phyloP scores from a whole-genome alignment of 345 rosid species.

The Noccaea bulbosa region DNA sequence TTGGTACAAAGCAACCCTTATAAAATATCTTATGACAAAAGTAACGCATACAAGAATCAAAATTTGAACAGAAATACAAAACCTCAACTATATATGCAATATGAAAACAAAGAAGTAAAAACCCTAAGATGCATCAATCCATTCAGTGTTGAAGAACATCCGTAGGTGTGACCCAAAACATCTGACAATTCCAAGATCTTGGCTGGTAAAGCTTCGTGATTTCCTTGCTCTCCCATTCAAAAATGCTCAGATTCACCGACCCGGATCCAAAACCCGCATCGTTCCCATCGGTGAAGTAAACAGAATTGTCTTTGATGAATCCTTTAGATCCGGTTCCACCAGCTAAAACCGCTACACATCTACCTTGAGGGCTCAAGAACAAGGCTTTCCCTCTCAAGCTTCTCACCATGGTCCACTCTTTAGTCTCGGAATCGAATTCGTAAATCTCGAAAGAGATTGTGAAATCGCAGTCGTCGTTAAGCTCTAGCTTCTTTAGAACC shows the following conservation, averaged over 20 bases:
- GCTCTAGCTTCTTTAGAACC: slow-evolving; percentile 34
- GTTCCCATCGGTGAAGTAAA: slow-evolving; percentile 28
- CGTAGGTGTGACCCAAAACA: slow-evolving; percentile 38
- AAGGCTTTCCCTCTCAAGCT: slow-evolving; percentile 33
- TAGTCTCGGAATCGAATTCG: slow-evolving; percentile 16
- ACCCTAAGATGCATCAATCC: background rate
- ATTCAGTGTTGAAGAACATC: slow-evolving; percentile 1
- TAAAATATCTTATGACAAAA: background rate
- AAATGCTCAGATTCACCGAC: slow-evolving; percentile 25
- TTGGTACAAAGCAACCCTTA: background rate
- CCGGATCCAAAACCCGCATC: background rate
- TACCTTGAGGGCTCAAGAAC: slow-evolving; percentile 32
- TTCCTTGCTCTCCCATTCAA: slow-evolving; percentile 33
- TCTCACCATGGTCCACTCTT: slow-evolving; percentile 27
- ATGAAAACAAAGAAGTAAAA: background rate
- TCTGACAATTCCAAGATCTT: slow-evolving; percentile 28
- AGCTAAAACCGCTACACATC: slow-evolving; percentile 23
- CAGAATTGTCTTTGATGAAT: slow-evolving; percentile 16
- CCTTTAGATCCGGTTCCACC: background rate
- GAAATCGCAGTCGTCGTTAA: slow-evolving; percentile 36
- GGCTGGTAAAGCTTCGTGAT: slow-evolving; percentile 12
- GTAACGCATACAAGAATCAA: slow-evolving; percentile 17
- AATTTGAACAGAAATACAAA: background rate
- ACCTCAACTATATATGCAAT: background rate
- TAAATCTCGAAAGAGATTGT: slow-evolving; percentile 25